These are phyloP conservation scores for Escallonia herrerae DNA, from an alignment of 129 eudicot species.

Conservation along the genomic window DNA sequence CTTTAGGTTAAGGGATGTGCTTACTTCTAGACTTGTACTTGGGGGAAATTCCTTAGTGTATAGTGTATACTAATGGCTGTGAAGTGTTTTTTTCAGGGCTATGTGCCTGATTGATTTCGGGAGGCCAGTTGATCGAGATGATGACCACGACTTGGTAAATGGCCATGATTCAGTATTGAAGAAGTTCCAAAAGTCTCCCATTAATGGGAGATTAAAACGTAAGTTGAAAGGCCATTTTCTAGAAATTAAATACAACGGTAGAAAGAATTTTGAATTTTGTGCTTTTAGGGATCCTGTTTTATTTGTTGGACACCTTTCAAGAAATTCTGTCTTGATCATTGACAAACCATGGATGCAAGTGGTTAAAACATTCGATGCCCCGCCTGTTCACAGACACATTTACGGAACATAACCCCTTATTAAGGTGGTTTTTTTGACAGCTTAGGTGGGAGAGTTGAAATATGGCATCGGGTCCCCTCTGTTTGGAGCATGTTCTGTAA, in stretches of 20 bases:
- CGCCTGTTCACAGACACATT: slow-evolving; percentile 77
- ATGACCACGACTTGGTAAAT: slow-evolving; percentile 26
- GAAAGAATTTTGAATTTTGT: slow-evolving; percentile 64
- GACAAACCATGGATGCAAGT: slow-evolving; percentile 83
- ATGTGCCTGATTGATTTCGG: slow-evolving; percentile 88
- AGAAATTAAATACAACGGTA: slow-evolving; percentile 29
- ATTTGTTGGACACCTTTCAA: slow-evolving; percentile 68
- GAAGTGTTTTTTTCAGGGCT: slow-evolving; percentile 41
- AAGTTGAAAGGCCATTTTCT: slow-evolving; percentile 36
- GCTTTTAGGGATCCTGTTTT: slow-evolving; percentile 75
- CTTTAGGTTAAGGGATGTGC: too few relatives aligned
- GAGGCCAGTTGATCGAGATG: slow-evolving; percentile 57
- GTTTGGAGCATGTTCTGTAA: slow-evolving; percentile 48
- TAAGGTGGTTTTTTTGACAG: slow-evolving; percentile 4
- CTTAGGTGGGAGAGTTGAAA: slow-evolving; percentile 32
- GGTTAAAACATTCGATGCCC: slow-evolving; percentile 52
- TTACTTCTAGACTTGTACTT: too few relatives aligned
- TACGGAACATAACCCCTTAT: slow-evolving; percentile 55
- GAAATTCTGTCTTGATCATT: slow-evolving; percentile 54
- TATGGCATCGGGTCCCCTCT: slow-evolving; percentile 17
- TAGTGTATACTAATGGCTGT: too few relatives aligned
- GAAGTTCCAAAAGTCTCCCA: slow-evolving; percentile 20
- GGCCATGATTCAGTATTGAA: slow-evolving; percentile 22
- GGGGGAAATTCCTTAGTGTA: too few relatives aligned
- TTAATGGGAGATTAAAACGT: slow-evolving; percentile 52